A percentile compares a stretch with the other conserved stretches of the same genome.
Conservation (phyloP, 352 stramenopile genomes). For the Thalassiosira mediterranea region DNA sequence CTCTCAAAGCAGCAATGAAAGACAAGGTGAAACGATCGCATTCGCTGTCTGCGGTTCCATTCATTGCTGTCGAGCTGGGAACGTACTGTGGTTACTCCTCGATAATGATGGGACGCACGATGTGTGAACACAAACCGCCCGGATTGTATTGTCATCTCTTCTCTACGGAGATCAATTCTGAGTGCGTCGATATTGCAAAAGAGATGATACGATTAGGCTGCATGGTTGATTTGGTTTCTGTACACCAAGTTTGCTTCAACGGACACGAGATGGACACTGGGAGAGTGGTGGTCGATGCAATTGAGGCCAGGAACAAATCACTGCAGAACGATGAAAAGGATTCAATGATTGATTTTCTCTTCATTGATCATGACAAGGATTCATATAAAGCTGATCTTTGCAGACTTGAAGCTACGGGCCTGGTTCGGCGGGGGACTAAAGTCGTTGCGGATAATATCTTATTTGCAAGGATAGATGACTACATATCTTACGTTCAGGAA, state of each 20-base stretch:
- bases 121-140: constrained; percentile 24
- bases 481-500: constrained; percentile 63
- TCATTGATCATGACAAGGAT: constrained; percentile 84
- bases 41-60: not conserved
- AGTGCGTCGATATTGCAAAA: constrained; percentile 56
- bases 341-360: constrained; percentile 68
- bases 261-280: constrained; percentile 40
- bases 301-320: too few relatives aligned
- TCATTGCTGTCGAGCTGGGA: constrained; percentile 73
- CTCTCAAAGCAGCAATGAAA: constrained; percentile 32
- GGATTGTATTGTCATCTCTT: constrained; percentile 59
- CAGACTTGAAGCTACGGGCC: constrained; percentile 55
- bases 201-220: constrained; percentile 66
- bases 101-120: constrained; percentile 56
- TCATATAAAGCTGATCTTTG: constrained; percentile 72
- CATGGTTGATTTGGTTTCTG: constrained; percentile 55
- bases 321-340: constrained; percentile 4
- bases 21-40: not conserved
- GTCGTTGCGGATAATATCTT: constrained; percentile 84
- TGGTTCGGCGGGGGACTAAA: constrained; percentile 52
- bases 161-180: constrained; percentile 69
- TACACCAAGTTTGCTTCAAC: constrained; percentile 47
- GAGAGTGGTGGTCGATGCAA: constrained; percentile 12
- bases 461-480: constrained; percentile 74
- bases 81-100: constrained; percentile 83